These are phyloP conservation scores for Botrytis tulipae DNA, from an alignment of 2,329 filamentous ascomycete species.

Conservation along the genomic window DNA sequence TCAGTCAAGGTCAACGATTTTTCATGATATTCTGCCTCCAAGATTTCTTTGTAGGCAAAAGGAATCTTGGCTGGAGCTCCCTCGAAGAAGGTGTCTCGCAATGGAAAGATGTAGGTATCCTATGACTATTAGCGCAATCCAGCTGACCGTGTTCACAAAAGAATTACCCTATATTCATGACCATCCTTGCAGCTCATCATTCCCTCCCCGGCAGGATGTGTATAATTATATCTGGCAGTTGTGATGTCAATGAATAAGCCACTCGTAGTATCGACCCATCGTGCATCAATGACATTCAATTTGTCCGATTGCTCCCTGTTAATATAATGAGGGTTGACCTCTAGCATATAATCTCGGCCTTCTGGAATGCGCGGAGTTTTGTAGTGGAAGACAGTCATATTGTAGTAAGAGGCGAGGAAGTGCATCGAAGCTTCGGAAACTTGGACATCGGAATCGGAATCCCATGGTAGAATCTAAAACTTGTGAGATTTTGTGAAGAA, in stretches of 20 bases:
- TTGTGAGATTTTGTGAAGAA: not conserved
- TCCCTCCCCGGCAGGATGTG: slow-evolving; percentile 44
- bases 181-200: slow-evolving; percentile 52
- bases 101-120: slow-evolving; percentile 63
- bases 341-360: slow-evolving; percentile 64
- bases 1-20: slow-evolving; percentile 51
- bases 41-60: slow-evolving; percentile 56
- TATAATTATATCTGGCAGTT: slow-evolving; percentile 52
- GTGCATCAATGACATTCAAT: slow-evolving; percentile 77
- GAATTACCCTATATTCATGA: slow-evolving; percentile 48
- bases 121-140: slow-evolving; percentile 31
- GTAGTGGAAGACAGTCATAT: slow-evolving; percentile 41
- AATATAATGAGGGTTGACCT: slow-evolving; percentile 71
- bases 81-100: slow-evolving; percentile 68
- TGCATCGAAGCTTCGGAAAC: slow-evolving; percentile 53
- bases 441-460: slow-evolving; percentile 70
- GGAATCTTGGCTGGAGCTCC: slow-evolving; percentile 66
- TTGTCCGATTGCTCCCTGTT: slow-evolving; percentile 63
- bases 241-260: slow-evolving; percentile 85
- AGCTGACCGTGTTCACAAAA: not conserved
- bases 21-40: slow-evolving; percentile 56
- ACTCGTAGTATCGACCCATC: slow-evolving; percentile 75
- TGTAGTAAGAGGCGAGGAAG: slow-evolving; percentile 51
- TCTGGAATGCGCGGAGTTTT: slow-evolving; percentile 37
- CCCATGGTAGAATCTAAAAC: slow-evolving; percentile 67